These are phyloP conservation scores for Fennellomyces sp. DNA, from an alignment of 371 early-diverging fungal genomes.

Conservation along the genomic window DNA sequence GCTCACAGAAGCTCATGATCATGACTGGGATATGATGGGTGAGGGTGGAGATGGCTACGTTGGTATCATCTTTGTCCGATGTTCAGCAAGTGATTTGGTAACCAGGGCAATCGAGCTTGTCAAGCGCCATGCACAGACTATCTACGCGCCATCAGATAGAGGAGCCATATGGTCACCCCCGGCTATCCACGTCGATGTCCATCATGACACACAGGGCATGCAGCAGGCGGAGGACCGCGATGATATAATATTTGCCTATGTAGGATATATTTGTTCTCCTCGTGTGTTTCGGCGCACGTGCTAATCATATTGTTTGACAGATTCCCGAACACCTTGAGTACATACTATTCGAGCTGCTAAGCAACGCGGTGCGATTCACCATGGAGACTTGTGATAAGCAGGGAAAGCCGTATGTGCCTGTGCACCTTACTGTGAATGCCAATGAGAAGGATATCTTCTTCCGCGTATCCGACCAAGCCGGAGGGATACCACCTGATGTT, in stretches of 20 bases:
- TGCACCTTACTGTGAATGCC: slow-evolving; percentile 83
- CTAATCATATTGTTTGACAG: no score
- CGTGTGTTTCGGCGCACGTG: no score
- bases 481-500: slow-evolving; percentile 75
- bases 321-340: slow-evolving; percentile 92
- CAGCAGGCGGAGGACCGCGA: slow-evolving; percentile 14
- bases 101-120: slow-evolving; percentile 36
- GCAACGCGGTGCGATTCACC: slow-evolving; percentile 81
- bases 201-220: slow-evolving; percentile 13
- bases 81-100: slow-evolving; percentile 55
- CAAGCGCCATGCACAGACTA: slow-evolving; percentile 2
- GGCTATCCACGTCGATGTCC: slow-evolving; percentile 23
- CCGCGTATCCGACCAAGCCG: slow-evolving; percentile 91
- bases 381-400: slow-evolving; percentile 36
- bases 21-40: slow-evolving; percentile 36
- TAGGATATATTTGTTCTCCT: no score
- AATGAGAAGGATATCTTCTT: slow-evolving; percentile 79
- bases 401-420: slow-evolving; percentile 56
- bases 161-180: slow-evolving; percentile 16
- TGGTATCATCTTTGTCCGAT: slow-evolving; percentile 63
- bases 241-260: slow-evolving; percentile 52
- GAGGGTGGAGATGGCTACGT: slow-evolving; percentile 53
- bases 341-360: slow-evolving; percentile 90
- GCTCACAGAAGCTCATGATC: slow-evolving; percentile 67
- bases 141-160: slow-evolving; percentile 3